These are phyloP conservation scores for Phytophthora foliorum DNA, from an alignment of 352 stramenopile genomes.

Conservation along the genomic window DNA sequence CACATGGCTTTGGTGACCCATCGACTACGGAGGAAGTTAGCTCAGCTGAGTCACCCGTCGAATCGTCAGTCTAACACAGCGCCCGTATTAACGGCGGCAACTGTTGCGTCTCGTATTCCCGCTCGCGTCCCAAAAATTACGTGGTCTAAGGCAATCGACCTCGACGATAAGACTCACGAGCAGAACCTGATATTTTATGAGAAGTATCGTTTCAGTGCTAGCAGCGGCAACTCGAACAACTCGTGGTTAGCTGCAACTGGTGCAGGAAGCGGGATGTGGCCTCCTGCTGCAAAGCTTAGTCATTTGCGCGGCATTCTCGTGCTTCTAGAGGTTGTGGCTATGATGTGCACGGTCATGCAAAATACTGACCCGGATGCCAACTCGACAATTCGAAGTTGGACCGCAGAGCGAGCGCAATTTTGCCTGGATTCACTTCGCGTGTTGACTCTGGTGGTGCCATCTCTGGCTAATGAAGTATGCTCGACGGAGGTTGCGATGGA, in stretches of 20 bases:
- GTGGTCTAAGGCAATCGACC: slow-evolving; percentile 81
- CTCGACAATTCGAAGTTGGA: slow-evolving; percentile 71
- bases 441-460: slow-evolving; percentile 78
- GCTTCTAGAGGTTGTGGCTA: slow-evolving; percentile 81
- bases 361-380: slow-evolving; percentile 63
- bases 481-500: slow-evolving; percentile 73
- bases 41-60: slow-evolving; percentile 66
- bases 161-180: slow-evolving; percentile 89
- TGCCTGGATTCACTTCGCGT: slow-evolving; percentile 81
- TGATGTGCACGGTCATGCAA: slow-evolving; percentile 73
- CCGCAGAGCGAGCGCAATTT: slow-evolving; percentile 82
- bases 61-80: slow-evolving; percentile 48
- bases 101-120: slow-evolving; percentile 66
- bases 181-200: slow-evolving; percentile 88
- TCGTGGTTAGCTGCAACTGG: slow-evolving; percentile 69
- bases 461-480: slow-evolving; percentile 79
- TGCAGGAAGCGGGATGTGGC: slow-evolving; percentile 71
- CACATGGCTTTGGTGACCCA: slow-evolving; percentile 83
- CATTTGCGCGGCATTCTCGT: slow-evolving; percentile 81
- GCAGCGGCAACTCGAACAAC: slow-evolving; percentile 46
- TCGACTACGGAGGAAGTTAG: slow-evolving; percentile 68
- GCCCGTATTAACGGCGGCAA: slow-evolving; percentile 61
- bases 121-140: slow-evolving; percentile 76
- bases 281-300: slow-evolving; percentile 73
- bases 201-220: slow-evolving; percentile 84